phyloP scores from a whole-genome alignment of 495 filamentous ascomycete species.

The Ramalina peruviana region DNA sequence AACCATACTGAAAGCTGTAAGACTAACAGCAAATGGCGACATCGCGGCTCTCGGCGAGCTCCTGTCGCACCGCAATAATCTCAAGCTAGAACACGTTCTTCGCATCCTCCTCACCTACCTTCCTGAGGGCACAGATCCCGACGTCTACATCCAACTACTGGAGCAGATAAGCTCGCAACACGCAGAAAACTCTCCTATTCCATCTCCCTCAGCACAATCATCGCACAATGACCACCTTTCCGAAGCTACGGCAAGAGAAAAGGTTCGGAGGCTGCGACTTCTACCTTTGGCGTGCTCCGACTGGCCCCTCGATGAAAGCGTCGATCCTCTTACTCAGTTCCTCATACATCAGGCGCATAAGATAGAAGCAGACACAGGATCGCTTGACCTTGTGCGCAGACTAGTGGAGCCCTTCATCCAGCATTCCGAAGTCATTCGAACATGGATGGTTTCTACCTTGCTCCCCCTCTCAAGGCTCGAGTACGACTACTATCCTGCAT shows the following conservation, averaged over 20 bases:
- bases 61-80: constrained; percentile 38
- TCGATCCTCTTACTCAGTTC: constrained; percentile 51
- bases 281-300: constrained; percentile 40
- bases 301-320: constrained; percentile 25
- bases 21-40: constrained; percentile 37
- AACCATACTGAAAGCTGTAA: constrained; percentile 33
- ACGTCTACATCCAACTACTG: constrained; percentile 46
- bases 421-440: constrained; percentile 48
- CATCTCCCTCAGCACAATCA: neutral
- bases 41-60: constrained; percentile 48
- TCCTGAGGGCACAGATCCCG: constrained; percentile 59
- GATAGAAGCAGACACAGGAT: constrained; percentile 66
- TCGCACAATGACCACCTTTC: constrained; percentile 29
- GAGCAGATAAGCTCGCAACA: constrained; percentile 26
- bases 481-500: constrained; percentile 65
- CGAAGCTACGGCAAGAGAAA: constrained; percentile 50
- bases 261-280: constrained; percentile 56
- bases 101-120: constrained; percentile 76
- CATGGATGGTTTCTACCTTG: constrained; percentile 64
- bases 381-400: constrained; percentile 56
- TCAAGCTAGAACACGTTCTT: constrained; percentile 54
- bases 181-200: neutral
- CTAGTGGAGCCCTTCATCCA: constrained; percentile 65
- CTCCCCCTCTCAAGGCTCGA: constrained; percentile 69
- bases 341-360: constrained; percentile 60